Base-by-base conservation (phyloP, 1,139 yeast genomes). In the Williopsis jadinii region DNA sequence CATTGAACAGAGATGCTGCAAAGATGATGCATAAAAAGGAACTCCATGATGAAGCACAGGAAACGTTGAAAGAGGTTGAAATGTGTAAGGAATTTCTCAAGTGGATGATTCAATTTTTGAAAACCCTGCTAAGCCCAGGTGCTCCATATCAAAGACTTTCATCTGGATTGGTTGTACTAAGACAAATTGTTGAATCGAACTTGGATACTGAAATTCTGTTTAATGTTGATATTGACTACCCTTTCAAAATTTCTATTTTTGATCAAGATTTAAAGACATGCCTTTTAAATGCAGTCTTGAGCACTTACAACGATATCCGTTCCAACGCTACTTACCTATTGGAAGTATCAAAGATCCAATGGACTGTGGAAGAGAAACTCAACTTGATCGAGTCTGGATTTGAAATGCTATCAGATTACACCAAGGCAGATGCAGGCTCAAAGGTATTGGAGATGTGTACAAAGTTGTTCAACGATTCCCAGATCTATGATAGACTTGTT, bases 351-450 rank as follows among this genome's bases (percentile, higher is more conserved):
- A 50, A 49, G 48, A 29, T 53, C 54, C 35, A 53, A 51, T 32
- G 58, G 29, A 39, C 47, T 1, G 38, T 42, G 0, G 42, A 44
- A 0, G 61, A 65, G 11, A 49, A 63, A 28, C 54, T 60, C 2
- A 43, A 51, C 5, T 50, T 77, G 2, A 51, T 62, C 6, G 40
- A 51, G 0, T 67, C 69, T 37, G 70, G 82, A 0, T 49, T 71
- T 24, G 47, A 55, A 0, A 63, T 80, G 57, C 59, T 86, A 38
- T 66, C 76, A 50, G 75, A 79, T 37, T 94, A 90, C 19, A 73
- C 88, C 43, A 77, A 71, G 46, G 83, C 88, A 39, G 97, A 90
- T 48, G 82, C 90, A 26, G 96, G 94, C 9, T 90, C 95, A 0
- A 71, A 80, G 35, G 63, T 81, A 11, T 63, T 82, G 34, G 76